Conservation (phyloP, 805 yeast species). For the Monosporozyma solicola region DNA sequence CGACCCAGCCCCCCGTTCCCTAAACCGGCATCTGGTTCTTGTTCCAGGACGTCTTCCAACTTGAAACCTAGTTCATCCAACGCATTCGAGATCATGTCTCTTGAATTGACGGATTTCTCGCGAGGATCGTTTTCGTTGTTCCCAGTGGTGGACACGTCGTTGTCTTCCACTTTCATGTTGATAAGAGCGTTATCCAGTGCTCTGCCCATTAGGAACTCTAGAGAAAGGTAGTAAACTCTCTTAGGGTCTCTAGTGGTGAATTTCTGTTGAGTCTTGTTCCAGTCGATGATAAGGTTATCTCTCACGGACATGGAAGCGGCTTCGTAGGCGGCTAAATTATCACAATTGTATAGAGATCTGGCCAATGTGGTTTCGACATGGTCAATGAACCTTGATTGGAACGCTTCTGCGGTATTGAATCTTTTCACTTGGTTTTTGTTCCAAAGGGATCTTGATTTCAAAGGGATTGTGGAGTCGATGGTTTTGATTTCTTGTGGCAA, state of each 20-base stretch:
- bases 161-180: constrained; percentile 47
- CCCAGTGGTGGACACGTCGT: constrained; percentile 5
- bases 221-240: constrained; percentile 75
- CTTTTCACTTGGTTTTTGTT: constrained; percentile 52
- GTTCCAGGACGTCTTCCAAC: constrained; percentile 72
- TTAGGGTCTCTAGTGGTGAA: constrained; percentile 78
- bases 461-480: constrained; percentile 74
- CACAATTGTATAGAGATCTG: constrained; percentile 88
- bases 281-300: constrained; percentile 71
- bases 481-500: constrained; percentile 82
- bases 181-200: constrained; percentile 91
- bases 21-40: constrained; percentile 89
- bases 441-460: constrained; percentile 72
- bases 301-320: constrained; percentile 74
- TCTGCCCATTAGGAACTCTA: constrained; percentile 90
- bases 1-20: constrained; percentile 96
- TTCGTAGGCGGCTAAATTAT: constrained; percentile 84
- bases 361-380: constrained; percentile 90
- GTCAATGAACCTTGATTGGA: constrained; percentile 61
- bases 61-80: constrained; percentile 74
- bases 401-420: constrained; percentile 42
- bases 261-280: constrained; percentile 90
- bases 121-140: constrained; percentile 3
- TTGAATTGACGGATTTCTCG: constrained; percentile 21
- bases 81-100: constrained; percentile 48